These are phyloP conservation scores for Colletotrichum viniferum DNA, from an alignment of 2,329 filamentous ascomycete genomes.

Conservation along the genomic window DNA sequence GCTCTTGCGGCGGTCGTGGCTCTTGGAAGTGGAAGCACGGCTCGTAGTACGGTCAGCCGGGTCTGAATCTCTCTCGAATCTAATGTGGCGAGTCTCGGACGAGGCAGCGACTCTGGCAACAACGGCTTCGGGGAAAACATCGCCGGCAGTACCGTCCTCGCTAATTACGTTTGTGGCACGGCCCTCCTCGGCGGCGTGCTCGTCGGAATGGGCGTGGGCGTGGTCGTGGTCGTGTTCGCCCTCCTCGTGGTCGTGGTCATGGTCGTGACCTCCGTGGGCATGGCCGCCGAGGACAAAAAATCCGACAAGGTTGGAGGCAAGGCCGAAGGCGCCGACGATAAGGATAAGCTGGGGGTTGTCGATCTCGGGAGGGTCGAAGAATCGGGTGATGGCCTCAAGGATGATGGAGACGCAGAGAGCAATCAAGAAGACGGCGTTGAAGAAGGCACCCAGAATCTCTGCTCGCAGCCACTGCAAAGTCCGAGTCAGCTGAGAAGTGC, in stretches of 20 bases:
- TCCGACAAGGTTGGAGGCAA: constrained; percentile 87
- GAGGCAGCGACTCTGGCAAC: constrained; percentile 52
- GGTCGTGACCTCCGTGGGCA: constrained; percentile 68
- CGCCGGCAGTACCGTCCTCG: constrained; percentile 65
- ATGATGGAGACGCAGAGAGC: constrained; percentile 96
- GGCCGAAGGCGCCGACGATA: constrained; percentile 84
- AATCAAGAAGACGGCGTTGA: constrained; percentile 97
- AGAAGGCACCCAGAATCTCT: constrained; percentile 92
- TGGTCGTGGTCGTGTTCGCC: constrained; percentile 40
- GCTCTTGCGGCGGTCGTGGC: constrained; percentile 49
- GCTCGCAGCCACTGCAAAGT: constrained; percentile 85
- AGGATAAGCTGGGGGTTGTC: constrained; percentile 85
- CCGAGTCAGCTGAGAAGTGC: not conserved
- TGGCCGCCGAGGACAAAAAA: constrained; percentile 93
- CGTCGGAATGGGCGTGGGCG: constrained; percentile 32
- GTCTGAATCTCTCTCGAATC: constrained; percentile 39
- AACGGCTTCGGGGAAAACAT: constrained; percentile 67
- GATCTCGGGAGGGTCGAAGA: constrained; percentile 90
- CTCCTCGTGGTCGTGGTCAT: constrained; percentile 53
- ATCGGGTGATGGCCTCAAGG: constrained; percentile 89
- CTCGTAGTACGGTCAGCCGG: constrained; percentile 24
- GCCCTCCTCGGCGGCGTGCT: constrained; percentile 55
- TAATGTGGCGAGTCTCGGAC: constrained; percentile 43
- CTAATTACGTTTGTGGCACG: constrained; percentile 46
- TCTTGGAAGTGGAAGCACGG: constrained; percentile 37